Conservation (phyloP, 2,329 filamentous ascomycete species). For the Phaeosphaeria sp. region DNA sequence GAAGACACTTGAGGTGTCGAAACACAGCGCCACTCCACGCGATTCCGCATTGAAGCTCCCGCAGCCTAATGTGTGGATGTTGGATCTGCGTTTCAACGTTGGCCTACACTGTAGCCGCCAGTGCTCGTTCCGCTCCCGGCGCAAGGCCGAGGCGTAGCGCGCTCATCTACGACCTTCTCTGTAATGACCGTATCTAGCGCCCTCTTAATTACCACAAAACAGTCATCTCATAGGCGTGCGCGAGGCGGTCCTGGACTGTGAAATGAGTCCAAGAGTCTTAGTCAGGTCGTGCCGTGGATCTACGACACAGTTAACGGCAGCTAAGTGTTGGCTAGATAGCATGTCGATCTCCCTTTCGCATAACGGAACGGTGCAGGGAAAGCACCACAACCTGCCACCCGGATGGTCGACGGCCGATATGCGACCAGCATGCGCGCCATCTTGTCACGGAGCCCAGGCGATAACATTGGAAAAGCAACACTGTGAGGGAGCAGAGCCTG, state of each 20-base stretch:
- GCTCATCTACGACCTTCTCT: constrained; percentile 27
- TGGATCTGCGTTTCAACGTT: constrained; percentile 44
- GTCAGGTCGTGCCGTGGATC: constrained; percentile 28
- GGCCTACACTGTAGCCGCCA: constrained; percentile 47
- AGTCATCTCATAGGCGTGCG: constrained; percentile 15
- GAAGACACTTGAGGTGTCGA: constrained; percentile 31
- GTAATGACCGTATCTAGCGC: constrained; percentile 15
- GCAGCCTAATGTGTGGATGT: constrained; percentile 40
- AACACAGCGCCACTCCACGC: constrained; percentile 44
- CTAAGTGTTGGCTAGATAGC: constrained; percentile 29
- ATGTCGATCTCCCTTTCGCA: constrained; percentile 18
- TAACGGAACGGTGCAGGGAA: constrained; percentile 16
- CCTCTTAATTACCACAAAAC: constrained; percentile 13
- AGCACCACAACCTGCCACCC: constrained; percentile 31
- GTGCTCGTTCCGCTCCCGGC: constrained; percentile 29
- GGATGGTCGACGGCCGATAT: constrained; percentile 18
- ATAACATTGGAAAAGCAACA: constrained; percentile 20
- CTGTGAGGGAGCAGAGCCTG: constrained; percentile 27
- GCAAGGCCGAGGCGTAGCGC: constrained; percentile 34
- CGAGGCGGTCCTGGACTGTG: constrained; percentile 20
- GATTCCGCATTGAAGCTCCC: constrained; percentile 41
- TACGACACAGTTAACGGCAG: constrained; percentile 29
- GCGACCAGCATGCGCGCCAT: constrained; percentile 17
- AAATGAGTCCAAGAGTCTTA: constrained; percentile 19
- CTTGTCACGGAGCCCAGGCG: constrained; percentile 25